Evolutionary conservation across 345 rosid genomes (phyloP), one percentile per base, ranked within the genome.

Genomic region (Dipteronia dyeriana): DNA sequence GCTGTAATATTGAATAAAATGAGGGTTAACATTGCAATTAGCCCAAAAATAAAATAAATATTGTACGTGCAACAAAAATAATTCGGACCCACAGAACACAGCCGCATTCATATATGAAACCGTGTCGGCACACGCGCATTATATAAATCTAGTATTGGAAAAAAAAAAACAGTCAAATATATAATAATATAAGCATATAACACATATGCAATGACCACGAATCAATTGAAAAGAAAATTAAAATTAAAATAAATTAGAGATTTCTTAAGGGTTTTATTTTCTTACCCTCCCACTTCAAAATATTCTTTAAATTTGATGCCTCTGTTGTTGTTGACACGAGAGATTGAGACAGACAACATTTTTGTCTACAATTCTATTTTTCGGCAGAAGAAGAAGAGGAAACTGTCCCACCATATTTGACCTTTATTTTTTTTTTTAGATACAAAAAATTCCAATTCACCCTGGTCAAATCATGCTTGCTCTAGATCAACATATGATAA

Each of bases 381-480:
- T 23, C 8, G 1, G 66, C 3, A 10, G 38, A 4, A 53, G 31
- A 23, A 61, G 29, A 8, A 10, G 66, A 61, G 11, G 16, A 22
- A 7, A 56, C 20, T 17, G 75, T 61, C 72, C 68, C 66, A 70
- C 72, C 54, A 65, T 43, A 43, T 41, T 41, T 75, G 73, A 63
- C 61, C 4, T 9, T 20, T n/a, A 0, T 56, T 56, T 29, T 29
- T 29, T 34, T 34, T 34, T 34, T 31, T 16, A 59, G 7, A 3
- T 8, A 8, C 45, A 41, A 9, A 9, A 31, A 19, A 39, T 10
- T 10, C 17, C 73, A 79, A 66, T 39, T 41, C 14, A 2, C 38
- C 59, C 31, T 6, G n/a, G 69, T 74, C 77, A 12, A 57, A 62
- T 26, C 41, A 26, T 23, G 68, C 68, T 1, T 31, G n/a, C 22